Evolutionary conservation across 1,284 basidiomycete genomes (phyloP).

Genomic region (Irpex sp.): DNA sequence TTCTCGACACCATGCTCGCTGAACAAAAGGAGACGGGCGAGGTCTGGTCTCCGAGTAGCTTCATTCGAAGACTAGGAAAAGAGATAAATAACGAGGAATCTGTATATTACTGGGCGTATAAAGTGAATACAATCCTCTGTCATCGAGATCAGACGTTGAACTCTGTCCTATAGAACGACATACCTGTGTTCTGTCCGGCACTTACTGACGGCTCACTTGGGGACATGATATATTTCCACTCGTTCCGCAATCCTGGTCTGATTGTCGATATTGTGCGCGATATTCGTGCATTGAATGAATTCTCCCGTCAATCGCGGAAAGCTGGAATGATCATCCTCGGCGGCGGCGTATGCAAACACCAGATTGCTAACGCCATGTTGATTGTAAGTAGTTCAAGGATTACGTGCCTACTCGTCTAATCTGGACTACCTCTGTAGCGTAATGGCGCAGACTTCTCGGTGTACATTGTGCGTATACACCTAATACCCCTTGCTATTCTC

Average conservation of each 20-base stretch:
- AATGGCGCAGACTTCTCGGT: constrained; percentile 98
- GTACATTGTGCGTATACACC: constrained; percentile 67
- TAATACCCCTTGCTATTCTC: too few relatives aligned
- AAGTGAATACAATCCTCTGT: constrained; percentile 55
- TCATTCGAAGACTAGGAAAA: constrained; percentile 88
- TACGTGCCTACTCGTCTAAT: neutral
- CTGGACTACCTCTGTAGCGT: constrained; percentile 47
- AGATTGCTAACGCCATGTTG: constrained; percentile 99
- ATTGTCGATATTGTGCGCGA: constrained; percentile 93
- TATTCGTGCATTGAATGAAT: constrained; percentile 89
- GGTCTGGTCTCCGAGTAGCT: constrained; percentile 91
- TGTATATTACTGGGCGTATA: constrained; percentile 99
- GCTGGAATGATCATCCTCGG: constrained; percentile 99
- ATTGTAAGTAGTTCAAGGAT: constrained; percentile 54
- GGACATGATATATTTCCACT: constrained; percentile 99
- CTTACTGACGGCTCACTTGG: constrained; percentile 97
- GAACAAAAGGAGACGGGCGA: constrained; percentile 77
- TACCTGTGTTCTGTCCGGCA: constrained; percentile 98
- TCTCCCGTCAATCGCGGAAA: constrained; percentile 83
- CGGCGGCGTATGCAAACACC: constrained; percentile 98
- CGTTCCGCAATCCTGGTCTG: constrained; percentile 86
- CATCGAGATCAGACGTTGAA: constrained; percentile 17
- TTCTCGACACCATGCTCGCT: constrained; percentile 85
- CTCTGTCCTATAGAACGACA: constrained; percentile 72
- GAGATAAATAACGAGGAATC: constrained; percentile 97